Conservation (phyloP, 2,329 filamentous ascomycete genomes). For the Xylaria sp. region DNA sequence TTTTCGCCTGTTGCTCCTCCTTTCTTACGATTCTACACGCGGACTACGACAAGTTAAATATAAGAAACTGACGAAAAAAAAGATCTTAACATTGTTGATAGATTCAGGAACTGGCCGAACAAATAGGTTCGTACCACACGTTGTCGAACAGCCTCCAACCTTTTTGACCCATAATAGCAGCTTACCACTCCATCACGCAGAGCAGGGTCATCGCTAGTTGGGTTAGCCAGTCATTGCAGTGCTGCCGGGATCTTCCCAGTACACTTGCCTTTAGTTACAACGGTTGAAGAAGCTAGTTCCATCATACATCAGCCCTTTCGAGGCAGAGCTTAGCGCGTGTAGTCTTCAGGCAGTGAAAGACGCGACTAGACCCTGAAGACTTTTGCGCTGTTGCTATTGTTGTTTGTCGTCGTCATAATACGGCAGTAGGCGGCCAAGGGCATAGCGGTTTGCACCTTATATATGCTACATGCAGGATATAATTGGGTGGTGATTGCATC, state of each 20-base stretch:
- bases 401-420: slow-evolving; percentile 26
- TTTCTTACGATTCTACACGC: slow-evolving; percentile 6
- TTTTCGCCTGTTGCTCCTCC: slow-evolving; percentile 9
- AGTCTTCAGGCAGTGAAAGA: slow-evolving; percentile 15
- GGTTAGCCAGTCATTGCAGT: slow-evolving; percentile 52
- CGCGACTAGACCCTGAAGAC: slow-evolving; percentile 46
- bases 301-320: slow-evolving; percentile 43
- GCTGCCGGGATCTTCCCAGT: slow-evolving; percentile 55
- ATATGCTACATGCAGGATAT: slow-evolving; percentile 35
- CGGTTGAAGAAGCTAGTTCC: slow-evolving; percentile 48
- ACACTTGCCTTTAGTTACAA: slow-evolving; percentile 44
- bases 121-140: slow-evolving; percentile 34
- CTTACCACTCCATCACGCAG: slow-evolving; percentile 51
- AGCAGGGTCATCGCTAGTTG: slow-evolving; percentile 56
- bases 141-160: slow-evolving; percentile 32
- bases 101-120: slow-evolving; percentile 34
- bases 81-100: slow-evolving; percentile 27
- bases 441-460: slow-evolving; percentile 41
- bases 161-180: slow-evolving; percentile 51
- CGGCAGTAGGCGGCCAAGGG: slow-evolving; percentile 38
- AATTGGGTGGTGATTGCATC: slow-evolving; percentile 44
- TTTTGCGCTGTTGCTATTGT: slow-evolving; percentile 43
- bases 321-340: slow-evolving; percentile 37
- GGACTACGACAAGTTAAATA: neutral
- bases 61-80: slow-evolving; percentile 12